Conservation (phyloP, 331 rosid species). For the Acacia pycnantha region DNA sequence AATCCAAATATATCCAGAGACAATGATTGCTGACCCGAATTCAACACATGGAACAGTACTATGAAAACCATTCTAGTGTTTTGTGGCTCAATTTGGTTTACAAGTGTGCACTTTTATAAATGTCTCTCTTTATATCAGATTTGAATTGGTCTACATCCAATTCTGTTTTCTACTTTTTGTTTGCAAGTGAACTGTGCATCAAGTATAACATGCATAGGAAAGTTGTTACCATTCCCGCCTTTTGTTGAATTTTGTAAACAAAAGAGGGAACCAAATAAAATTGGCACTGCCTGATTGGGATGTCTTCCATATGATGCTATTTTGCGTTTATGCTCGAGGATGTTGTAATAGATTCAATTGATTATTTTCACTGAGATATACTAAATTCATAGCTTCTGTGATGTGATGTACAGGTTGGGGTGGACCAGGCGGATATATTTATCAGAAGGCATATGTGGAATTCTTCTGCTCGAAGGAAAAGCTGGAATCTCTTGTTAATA, state of each 20-base stretch:
- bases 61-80: background rate
- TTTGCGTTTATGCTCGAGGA: slow-evolving; percentile 5
- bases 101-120: background rate
- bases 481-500: slow-evolving; percentile 62
- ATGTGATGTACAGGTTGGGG: slow-evolving; percentile 80
- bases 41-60: background rate
- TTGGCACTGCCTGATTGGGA: slow-evolving; percentile 12
- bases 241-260: background rate
- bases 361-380: slow-evolving; percentile 7
- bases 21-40: background rate
- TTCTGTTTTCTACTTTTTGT: background rate
- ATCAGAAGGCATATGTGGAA: slow-evolving; percentile 94
- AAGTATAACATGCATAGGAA: background rate
- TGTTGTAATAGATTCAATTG: slow-evolving; percentile 4
- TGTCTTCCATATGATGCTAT: background rate
- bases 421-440: slow-evolving; percentile 88
- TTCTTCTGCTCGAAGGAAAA: slow-evolving; percentile 89
- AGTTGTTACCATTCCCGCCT: background rate
- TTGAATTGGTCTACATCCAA: background rate
- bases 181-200: background rate
- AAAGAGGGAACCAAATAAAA: background rate
- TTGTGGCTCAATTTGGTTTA: background rate
- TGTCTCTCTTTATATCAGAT: background rate
- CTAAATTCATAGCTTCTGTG: slow-evolving; percentile 28
- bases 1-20: background rate